Base-by-base conservation (phyloP, 345 rosid genomes). In the Mercurialis annua region DNA sequence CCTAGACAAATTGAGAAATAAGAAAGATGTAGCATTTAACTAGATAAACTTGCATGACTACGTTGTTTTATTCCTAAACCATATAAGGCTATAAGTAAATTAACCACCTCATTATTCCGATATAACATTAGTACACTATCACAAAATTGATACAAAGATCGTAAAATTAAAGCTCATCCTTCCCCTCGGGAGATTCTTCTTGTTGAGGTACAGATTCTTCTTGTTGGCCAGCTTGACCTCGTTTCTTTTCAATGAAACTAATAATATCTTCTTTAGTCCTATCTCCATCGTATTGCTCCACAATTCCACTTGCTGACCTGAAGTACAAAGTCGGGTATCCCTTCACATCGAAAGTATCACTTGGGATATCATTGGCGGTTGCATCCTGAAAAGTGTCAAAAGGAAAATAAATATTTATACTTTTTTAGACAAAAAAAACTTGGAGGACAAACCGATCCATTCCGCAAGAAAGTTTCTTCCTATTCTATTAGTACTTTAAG, bases 291-390 rank as follows among this genome's bases (percentile, higher is more conserved):
- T 94, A 94, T 17, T 24, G 65, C 58, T 81, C 77, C 68, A 80
- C 1, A 17, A 82, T 85, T 72, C 99, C 99, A 51, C 80, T 77
- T 1, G 89, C 80, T 15, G 98, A 82, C 72, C 81, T 85, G 66
- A 94, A 89, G 90, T 77, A 89, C 49, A 94, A 1, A 0, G 97
- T 89, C 1, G 99, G 99, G 81, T 79, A 94, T 44, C 98, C 98
- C 77, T 81, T 75, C 52, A 94, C 96, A 8, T 91, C 88, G 38
- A 87, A 94, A 17, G 81, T 64, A 58, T 79, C 93, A n/a, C 10
- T 69, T 14, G 87, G 86, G 71, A 83, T 59, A 64, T 94, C 98
- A 75, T 94, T 94, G 61, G 93, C 86, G 4, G 99, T 89, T 52
- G 93, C 89, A 48, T 94, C 99, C 99, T 94, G 74, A 1, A 16